Evolutionary conservation across 73 alveolate species (phyloP).

Genomic region (Symbiodinium natans): DNA sequence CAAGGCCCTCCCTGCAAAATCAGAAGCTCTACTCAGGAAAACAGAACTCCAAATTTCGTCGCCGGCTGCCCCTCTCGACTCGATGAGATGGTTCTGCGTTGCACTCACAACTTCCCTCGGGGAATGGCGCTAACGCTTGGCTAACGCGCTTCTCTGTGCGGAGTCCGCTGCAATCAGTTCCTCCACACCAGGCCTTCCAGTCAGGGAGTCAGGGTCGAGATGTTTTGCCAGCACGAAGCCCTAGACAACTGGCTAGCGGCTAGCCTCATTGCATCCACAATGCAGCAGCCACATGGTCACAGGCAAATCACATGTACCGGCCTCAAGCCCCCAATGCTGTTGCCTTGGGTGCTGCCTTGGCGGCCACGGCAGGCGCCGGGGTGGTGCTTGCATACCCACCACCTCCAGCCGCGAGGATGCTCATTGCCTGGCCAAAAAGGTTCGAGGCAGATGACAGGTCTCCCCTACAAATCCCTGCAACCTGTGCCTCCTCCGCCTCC

Average conservation of each 20-base stretch:
- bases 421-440: constrained; percentile 17
- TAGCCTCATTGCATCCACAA: too few species aligned
- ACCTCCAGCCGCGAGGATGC: constrained; percentile 76
- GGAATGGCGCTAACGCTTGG: too few species aligned
- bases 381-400: constrained; percentile 30
- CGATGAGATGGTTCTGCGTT: neutral
- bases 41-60: neutral
- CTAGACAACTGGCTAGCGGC: too few species aligned
- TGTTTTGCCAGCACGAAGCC: too few species aligned
- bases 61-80: neutral
- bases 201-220: too few species aligned
- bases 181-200: neutral
- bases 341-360: constrained; percentile 84
- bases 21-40: neutral
- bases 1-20: neutral
- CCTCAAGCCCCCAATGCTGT: constrained; percentile 9
- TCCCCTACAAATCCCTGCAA: neutral
- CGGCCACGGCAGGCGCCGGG: constrained; percentile 64
- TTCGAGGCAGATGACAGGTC: neutral
- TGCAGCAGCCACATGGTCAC: too few species aligned
- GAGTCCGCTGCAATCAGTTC: neutral
- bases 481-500: constrained; percentile 70
- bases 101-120: constrained; percentile 7
- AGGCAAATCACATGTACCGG: neutral
- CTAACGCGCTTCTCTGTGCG: neutral